Conservation (phyloP, 2,329 filamentous ascomycete species). For the Lasiodiplodia sp. region DNA sequence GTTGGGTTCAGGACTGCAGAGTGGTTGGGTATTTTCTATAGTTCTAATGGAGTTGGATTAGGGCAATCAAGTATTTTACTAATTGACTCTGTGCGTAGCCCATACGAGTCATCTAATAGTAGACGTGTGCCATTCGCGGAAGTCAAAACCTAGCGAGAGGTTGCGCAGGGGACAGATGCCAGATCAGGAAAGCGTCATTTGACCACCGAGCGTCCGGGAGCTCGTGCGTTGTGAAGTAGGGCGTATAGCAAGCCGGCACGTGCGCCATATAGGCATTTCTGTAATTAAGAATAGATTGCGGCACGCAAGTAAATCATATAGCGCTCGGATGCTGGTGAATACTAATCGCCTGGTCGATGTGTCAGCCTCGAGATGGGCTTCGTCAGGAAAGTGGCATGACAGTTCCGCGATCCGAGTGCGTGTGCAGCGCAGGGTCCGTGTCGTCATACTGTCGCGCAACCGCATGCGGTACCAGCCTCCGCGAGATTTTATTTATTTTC, state of each 20-base stretch:
- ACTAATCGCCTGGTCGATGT: background rate
- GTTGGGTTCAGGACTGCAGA: too few relatives aligned
- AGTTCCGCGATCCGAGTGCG: background rate
- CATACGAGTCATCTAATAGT: too few relatives aligned
- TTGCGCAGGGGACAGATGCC: too few relatives aligned
- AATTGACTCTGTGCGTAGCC: too few relatives aligned
- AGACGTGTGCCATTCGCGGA: too few relatives aligned
- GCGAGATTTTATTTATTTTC: background rate
- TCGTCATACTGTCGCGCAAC: background rate
- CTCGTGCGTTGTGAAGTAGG: background rate
- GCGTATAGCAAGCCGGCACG: background rate
- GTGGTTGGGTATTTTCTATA: too few relatives aligned
- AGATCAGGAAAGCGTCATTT: too few relatives aligned
- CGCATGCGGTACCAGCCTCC: background rate
- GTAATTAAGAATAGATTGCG: background rate
- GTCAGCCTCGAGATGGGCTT: background rate
- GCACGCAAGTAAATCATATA: background rate
- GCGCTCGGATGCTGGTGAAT: background rate
- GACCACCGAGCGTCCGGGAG: too few relatives aligned
- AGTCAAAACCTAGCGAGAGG: too few relatives aligned
- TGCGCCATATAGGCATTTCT: background rate
- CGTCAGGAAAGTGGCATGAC: background rate
- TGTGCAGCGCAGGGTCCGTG: background rate
- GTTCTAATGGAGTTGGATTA: too few relatives aligned
- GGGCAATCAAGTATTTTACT: too few relatives aligned